Base-by-base conservation (phyloP, 2,329 filamentous ascomycete genomes). In the Periglandula ipomoeae region DNA sequence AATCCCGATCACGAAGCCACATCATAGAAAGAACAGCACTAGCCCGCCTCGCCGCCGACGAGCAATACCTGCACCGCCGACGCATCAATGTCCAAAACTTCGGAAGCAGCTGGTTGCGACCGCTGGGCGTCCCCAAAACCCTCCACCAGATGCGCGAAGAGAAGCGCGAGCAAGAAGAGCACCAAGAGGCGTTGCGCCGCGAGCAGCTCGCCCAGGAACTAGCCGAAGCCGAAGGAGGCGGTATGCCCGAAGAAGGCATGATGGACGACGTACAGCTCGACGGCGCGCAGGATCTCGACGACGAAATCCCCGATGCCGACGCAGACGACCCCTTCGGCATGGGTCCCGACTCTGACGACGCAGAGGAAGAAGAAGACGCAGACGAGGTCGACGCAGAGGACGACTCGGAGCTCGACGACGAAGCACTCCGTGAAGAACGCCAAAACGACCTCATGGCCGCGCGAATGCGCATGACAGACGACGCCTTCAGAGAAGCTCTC, bases 71-170 rank as follows among this genome's bases (percentile, higher is more conserved):
- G 55, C 79, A 84, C 48, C 78, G 84, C 8, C 87, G 91, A 42
- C 89, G 90, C 60, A 70, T 80, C 43, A 89, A 91, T 56, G 85
- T 97, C 26, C 80, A 85, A 43, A 87, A 89, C 59, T 96, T 94
- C 62, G 93, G 93, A 52, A 86, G 84, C 55, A 79, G 79, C 40
- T 98, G 93, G 93, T 83, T 98, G 49, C 87, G 85, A 50, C 93
- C 93, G 0, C 89, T 89, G 0, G 93, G 91, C 7, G 77, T 95
- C 48, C 66, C 81, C 50, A 98, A 97, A 73, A 95, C 91, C 1
- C 80, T 95, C 51, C 84, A 94, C 62, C 89, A 94, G 53, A 80
- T 89, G 69, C 84, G 86, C 38, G 93, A 98, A 67, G 93, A 98
- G 70, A 82, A 84, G 56, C 79, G 86, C 10, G 93, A 98, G 70